Evolutionary conservation across 1,284 basidiomycete genomes (phyloP).

Genomic region (Rhodotorula sp.): DNA sequence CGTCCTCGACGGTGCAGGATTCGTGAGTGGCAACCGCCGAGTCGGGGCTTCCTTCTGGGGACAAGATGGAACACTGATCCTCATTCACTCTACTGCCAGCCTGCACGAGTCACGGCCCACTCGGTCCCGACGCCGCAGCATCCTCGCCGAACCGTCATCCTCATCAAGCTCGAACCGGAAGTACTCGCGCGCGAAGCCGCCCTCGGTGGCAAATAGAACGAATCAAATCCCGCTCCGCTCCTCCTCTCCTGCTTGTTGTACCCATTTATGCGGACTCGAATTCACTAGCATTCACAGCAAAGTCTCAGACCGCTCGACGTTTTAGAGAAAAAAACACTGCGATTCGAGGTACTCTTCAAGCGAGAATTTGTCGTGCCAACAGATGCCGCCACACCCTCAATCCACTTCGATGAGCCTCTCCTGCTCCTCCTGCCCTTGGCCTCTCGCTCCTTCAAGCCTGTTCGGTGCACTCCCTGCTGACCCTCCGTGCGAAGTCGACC

Average conservation of each 20-base stretch:
- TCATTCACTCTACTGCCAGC: slow-evolving; percentile 58
- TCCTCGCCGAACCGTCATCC: slow-evolving; percentile 81
- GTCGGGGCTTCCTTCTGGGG: no score
- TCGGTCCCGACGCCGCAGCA: slow-evolving; percentile 77
- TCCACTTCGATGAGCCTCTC: slow-evolving; percentile 10
- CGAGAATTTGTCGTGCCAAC: neutral
- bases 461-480: no score
- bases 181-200: slow-evolving; percentile 37
- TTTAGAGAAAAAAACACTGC: no score
- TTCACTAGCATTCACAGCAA: neutral
- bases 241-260: slow-evolving; percentile 1
- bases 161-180: slow-evolving; percentile 80
- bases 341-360: neutral
- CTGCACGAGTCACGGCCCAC: slow-evolving; percentile 94
- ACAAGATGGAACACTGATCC: no score
- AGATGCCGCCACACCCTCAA: neutral
- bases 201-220: slow-evolving; percentile 20
- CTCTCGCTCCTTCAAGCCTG: neutral
- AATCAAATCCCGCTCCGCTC: neutral
- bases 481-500: neutral
- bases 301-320: neutral
- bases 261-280: neutral
- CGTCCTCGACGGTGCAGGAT: slow-evolving; percentile 89
- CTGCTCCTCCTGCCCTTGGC: neutral
- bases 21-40: slow-evolving; percentile 62